Conservation (phyloP, 2,329 filamentous ascomycete species). For the Ceratocystis albifundus region DNA sequence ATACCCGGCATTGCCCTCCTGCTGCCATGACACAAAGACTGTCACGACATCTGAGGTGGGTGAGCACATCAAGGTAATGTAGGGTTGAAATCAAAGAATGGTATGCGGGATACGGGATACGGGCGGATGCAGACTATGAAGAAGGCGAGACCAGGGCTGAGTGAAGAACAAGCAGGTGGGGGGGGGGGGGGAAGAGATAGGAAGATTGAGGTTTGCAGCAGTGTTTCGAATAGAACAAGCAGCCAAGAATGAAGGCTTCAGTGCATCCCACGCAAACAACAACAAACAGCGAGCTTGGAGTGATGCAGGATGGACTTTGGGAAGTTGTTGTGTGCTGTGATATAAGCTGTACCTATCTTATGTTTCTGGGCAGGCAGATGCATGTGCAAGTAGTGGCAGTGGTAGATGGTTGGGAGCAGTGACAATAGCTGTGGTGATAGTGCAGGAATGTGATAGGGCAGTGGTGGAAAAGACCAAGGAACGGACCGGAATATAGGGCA, state of each 20-base stretch:
- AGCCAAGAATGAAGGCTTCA: background rate
- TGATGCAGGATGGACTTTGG: background rate
- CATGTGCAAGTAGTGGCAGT: background rate
- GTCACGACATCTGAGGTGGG: background rate
- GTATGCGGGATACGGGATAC: background rate
- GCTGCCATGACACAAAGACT: background rate
- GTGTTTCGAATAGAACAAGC: background rate
- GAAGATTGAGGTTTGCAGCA: background rate
- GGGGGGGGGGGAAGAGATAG: too few species aligned
- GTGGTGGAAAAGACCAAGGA: background rate
- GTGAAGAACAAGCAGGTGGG: too few species aligned
- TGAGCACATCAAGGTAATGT: background rate
- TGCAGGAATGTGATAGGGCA: slow-evolving; percentile 15
- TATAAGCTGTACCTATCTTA: too few species aligned
- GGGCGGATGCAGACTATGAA: background rate
- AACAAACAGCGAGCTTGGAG: background rate
- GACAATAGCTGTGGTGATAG: background rate
- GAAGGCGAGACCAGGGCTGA: background rate
- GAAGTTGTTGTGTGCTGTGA: background rate
- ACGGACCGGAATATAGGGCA: slow-evolving; percentile 1
- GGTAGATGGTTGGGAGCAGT: background rate
- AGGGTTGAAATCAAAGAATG: background rate
- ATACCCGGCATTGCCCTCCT: background rate
- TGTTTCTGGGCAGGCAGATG: background rate
- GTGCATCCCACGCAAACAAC: background rate